phyloP scores from a whole-genome alignment of 2,329 filamentous ascomycete species.

The Monosporascus sp. region DNA sequence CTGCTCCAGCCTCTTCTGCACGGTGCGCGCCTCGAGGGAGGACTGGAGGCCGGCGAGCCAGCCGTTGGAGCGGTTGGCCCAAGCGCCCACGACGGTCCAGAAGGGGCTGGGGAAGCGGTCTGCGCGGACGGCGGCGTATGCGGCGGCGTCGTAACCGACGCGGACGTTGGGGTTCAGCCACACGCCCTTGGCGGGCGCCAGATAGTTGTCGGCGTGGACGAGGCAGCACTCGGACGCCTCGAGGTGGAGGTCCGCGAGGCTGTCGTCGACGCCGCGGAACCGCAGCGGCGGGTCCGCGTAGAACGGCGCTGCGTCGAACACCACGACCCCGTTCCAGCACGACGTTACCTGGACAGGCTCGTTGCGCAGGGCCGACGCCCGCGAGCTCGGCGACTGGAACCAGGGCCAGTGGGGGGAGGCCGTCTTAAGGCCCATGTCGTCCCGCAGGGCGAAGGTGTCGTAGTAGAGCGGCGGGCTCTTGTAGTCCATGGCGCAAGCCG shows the following conservation, averaged over 20 bases:
- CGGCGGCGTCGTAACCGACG: conserved; percentile 42
- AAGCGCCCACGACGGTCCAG: conserved; percentile 36
- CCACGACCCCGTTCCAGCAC: conserved; percentile 63
- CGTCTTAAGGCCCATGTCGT: conserved; percentile 46
- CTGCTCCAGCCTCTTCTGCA: conserved; percentile 34
- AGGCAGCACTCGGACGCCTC: conserved; percentile 61
- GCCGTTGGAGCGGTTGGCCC: conserved; percentile 27
- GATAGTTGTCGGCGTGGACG: conserved; percentile 51
- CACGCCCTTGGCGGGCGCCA: conserved; percentile 38
- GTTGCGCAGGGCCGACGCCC: conserved; percentile 41
- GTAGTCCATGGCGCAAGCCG: conserved; percentile 57
- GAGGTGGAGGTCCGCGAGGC: conserved; percentile 44
- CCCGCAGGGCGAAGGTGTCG: conserved; percentile 57
- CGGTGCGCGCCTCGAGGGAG: conserved; percentile 29
- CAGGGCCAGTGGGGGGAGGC: conserved; percentile 53
- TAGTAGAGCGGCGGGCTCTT: conserved; percentile 48
- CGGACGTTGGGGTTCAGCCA: conserved; percentile 51
- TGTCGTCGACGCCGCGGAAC: conserved; percentile 60
- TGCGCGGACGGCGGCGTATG: conserved; percentile 30
- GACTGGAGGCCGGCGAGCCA: conserved; percentile 28
- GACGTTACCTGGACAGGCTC: conserved; percentile 53
- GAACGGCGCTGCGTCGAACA: conserved; percentile 40
- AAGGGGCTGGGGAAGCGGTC: conserved; percentile 38
- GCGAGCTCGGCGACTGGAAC: conserved; percentile 40
- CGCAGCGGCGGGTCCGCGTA: conserved; percentile 38